A percentile compares a stretch with the other conserved stretches of the same genome.
phyloP scores from a whole-genome alignment of 306 rosid species.

The Quercus alba region DNA sequence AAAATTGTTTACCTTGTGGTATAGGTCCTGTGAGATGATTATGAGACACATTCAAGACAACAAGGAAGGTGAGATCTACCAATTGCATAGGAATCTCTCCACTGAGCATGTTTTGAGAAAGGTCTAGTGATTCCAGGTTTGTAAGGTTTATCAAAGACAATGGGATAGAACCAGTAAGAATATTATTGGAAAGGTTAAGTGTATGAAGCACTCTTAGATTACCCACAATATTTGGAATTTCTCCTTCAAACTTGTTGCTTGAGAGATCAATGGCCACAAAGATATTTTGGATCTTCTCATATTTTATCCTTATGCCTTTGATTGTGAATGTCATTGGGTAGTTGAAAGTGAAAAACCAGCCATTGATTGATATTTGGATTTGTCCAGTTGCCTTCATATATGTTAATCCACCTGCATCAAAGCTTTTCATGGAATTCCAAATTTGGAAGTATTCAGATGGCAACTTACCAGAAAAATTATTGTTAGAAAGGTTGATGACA shows the following conservation, averaged over 20 bases:
- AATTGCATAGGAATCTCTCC: neutral
- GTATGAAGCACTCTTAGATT: neutral
- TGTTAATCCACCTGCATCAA: neutral
- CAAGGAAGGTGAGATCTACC: neutral
- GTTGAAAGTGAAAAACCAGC: accelerated
- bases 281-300: neutral
- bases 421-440: neutral
- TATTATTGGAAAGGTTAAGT: neutral
- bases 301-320: neutral
- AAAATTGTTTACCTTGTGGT: neutral
- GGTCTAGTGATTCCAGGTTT: neutral
- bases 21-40: neutral
- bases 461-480: neutral
- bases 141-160: neutral
- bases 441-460: neutral
- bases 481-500: neutral
- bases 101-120: neutral
- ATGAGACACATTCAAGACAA: neutral
- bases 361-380: accelerated
- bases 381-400: accelerated
- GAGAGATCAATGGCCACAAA: neutral
- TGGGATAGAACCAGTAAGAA: neutral
- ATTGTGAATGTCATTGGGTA: neutral
- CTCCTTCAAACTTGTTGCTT: neutral
- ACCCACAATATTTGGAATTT: neutral